Percentiles rank a stretch among this genome's conserved stretches.
Evolutionary conservation across 2,329 filamentous ascomycete genomes (phyloP).

Genomic region (Lachnellula hyalina): DNA sequence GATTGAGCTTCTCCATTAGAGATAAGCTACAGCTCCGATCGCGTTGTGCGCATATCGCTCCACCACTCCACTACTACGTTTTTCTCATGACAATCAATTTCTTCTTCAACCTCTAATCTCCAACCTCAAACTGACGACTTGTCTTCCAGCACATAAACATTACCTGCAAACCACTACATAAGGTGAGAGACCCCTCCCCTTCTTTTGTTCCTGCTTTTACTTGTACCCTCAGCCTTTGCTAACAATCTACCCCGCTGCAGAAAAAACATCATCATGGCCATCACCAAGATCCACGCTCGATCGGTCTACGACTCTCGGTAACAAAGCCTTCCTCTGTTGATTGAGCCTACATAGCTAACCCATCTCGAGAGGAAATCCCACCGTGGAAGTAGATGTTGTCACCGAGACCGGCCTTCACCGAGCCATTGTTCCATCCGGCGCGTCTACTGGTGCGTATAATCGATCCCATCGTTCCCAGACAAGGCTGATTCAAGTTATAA

Average conservation of each 20-base stretch:
- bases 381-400: slow-evolving; percentile 95
- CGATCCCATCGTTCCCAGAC: slow-evolving; percentile 13
- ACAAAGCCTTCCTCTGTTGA: neutral
- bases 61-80: slow-evolving; percentile 19
- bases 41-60: slow-evolving; percentile 15
- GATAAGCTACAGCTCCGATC: slow-evolving; percentile 14
- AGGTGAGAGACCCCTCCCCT: slow-evolving; percentile 8
- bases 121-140: slow-evolving; percentile 20
- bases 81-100: slow-evolving; percentile 9
- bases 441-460: slow-evolving; percentile 72
- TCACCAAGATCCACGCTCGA: slow-evolving; percentile 85
- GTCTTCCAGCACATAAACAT: slow-evolving; percentile 4
- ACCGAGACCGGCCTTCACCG: slow-evolving; percentile 96
- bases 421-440: slow-evolving; percentile 94
- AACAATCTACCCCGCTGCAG: slow-evolving; percentile 18
- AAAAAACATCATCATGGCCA: slow-evolving; percentile 74
- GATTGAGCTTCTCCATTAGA: neutral
- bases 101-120: slow-evolving; percentile 3
- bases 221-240: slow-evolving; percentile 3
- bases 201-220: neutral
- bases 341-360: neutral
- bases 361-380: slow-evolving; percentile 73
- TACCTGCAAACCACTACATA: slow-evolving; percentile 7
- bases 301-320: slow-evolving; percentile 94
- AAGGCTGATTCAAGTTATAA: slow-evolving; percentile 17